Percentiles rank a stretch among this genome's conserved stretches.
Conservation (phyloP, 2,329 filamentous ascomycete genomes). For the Trichoderma sp. region DNA sequence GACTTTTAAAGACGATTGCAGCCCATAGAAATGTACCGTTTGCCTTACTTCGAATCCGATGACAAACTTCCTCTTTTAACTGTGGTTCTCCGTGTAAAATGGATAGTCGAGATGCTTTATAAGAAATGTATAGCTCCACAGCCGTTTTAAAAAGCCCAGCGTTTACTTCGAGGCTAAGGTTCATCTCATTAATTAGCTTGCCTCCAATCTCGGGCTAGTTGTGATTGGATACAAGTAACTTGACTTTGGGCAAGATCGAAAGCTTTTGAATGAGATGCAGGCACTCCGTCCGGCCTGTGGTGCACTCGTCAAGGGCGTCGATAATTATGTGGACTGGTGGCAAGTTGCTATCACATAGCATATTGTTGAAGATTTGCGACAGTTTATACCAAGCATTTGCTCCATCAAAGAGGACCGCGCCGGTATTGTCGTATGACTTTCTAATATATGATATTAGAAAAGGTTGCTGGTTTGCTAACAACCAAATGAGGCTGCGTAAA, state of each 20-base stretch:
- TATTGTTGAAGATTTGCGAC: conserved; percentile 40
- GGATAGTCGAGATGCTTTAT: not conserved
- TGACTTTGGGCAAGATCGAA: conserved; percentile 13
- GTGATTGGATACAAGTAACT: conserved; percentile 10
- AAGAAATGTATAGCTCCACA: not conserved
- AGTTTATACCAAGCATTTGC: conserved; percentile 42
- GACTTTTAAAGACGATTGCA: not conserved
- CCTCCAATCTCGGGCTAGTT: conserved; percentile 25
- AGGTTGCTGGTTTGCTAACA: conserved; percentile 40
- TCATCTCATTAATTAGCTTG: not conserved
- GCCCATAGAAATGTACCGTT: not conserved
- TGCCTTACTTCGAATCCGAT: not conserved
- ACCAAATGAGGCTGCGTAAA: conserved; percentile 46
- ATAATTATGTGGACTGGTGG: conserved; percentile 41
- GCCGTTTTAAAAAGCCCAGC: not conserved
- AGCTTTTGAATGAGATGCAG: conserved; percentile 39
- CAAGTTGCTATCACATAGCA: conserved; percentile 41
- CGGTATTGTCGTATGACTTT: conserved; percentile 38
- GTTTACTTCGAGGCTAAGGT: not conserved
- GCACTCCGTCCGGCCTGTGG: conserved; percentile 37
- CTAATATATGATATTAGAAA: conserved; percentile 39
- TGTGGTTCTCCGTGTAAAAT: no score
- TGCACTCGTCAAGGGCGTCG: conserved; percentile 49
- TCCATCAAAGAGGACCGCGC: conserved; percentile 41
- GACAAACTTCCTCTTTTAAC: no score